A percentile compares a stretch with the other conserved stretches of the same genome.
Evolutionary conservation across 2,329 filamentous ascomycete genomes (phyloP).

Genomic region (Zasmidium cellare): DNA sequence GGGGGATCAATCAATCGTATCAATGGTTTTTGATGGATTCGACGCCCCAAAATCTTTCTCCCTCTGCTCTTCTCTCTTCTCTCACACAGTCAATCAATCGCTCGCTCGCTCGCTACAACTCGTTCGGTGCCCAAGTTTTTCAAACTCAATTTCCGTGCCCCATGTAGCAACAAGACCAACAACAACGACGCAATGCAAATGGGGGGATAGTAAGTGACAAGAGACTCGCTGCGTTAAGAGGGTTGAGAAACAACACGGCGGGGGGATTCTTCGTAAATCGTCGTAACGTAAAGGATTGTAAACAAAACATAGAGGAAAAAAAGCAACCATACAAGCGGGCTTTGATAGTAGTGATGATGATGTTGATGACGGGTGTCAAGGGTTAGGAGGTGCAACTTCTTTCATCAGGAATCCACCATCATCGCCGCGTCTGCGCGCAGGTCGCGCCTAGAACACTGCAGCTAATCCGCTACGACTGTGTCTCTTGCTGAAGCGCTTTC

Average conservation of each 20-base stretch:
- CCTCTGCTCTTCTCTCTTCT: too few species aligned
- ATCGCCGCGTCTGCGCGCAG: not conserved
- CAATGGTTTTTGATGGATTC: not conserved
- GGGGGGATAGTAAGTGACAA: not conserved
- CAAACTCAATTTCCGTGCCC: not conserved
- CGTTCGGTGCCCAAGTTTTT: not conserved
- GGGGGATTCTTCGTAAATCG: not conserved
- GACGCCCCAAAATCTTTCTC: too few species aligned
- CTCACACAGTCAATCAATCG: too few species aligned
- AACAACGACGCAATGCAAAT: not conserved
- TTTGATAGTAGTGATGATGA: not conserved
- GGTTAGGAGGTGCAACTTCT: not conserved
- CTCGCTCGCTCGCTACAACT: not conserved
- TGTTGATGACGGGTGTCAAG: not conserved
- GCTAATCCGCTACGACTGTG: slow-evolving; percentile 94
- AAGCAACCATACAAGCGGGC: too few species aligned
- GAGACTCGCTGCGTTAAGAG: slow-evolving; percentile 5
- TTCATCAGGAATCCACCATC: not conserved
- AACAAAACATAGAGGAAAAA: not conserved
- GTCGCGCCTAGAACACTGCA: slow-evolving; percentile 67
- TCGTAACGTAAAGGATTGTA: not conserved
- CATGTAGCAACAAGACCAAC: not conserved
- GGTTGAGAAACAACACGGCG: not conserved
- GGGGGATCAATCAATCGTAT: too few species aligned
- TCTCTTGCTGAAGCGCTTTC: slow-evolving; percentile 79